A percentile compares a stretch with the other conserved stretches of the same genome.
These are phyloP conservation scores for Aspergillus niger DNA, from an alignment of 2,329 filamentous ascomycete species.

Conservation along the genomic window DNA sequence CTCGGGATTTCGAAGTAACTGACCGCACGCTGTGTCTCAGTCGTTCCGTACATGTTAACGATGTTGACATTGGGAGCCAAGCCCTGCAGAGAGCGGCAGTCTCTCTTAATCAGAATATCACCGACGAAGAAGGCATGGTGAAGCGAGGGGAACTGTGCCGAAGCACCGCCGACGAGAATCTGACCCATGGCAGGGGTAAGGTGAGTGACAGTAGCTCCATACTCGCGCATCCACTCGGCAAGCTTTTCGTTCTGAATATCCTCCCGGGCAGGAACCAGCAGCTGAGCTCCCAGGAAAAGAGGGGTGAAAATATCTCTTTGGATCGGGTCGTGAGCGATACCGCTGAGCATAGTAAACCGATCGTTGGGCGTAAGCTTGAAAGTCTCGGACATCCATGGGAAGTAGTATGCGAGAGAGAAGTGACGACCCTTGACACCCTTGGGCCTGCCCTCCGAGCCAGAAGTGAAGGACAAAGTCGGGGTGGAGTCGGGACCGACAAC, in stretches of 20 bases:
- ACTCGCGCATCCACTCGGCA: slow-evolving; percentile 82
- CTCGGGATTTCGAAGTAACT: slow-evolving; percentile 79
- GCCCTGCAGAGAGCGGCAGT: slow-evolving; percentile 74
- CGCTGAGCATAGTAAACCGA: slow-evolving; percentile 79
- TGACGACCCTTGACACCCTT: slow-evolving; percentile 89
- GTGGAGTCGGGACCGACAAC: slow-evolving; percentile 83
- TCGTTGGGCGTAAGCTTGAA: slow-evolving; percentile 74
- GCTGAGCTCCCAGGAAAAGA: slow-evolving; percentile 77
- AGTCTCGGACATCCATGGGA: slow-evolving; percentile 86
- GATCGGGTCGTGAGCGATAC: slow-evolving; percentile 69
- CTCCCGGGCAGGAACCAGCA: slow-evolving; percentile 77
- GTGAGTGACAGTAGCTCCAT: slow-evolving; percentile 77
- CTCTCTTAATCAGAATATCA: slow-evolving; percentile 81
- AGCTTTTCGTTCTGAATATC: slow-evolving; percentile 84
- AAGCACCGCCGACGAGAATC: slow-evolving; percentile 83
- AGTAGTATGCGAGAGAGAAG: slow-evolving; percentile 82
- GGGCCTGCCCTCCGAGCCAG: slow-evolving; percentile 72
- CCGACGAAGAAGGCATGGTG: slow-evolving; percentile 86
- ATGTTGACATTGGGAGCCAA: slow-evolving; percentile 75
- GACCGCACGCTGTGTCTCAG: slow-evolving; percentile 79
- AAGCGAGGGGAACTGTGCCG: slow-evolving; percentile 74
- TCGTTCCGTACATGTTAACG: slow-evolving; percentile 86
- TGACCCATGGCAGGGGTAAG: slow-evolving; percentile 96
- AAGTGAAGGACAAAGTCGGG: slow-evolving; percentile 74
- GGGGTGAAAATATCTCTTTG: slow-evolving; percentile 82